Conservation (phyloP, 257 asterid species). For the Linderniella brevidens region DNA sequence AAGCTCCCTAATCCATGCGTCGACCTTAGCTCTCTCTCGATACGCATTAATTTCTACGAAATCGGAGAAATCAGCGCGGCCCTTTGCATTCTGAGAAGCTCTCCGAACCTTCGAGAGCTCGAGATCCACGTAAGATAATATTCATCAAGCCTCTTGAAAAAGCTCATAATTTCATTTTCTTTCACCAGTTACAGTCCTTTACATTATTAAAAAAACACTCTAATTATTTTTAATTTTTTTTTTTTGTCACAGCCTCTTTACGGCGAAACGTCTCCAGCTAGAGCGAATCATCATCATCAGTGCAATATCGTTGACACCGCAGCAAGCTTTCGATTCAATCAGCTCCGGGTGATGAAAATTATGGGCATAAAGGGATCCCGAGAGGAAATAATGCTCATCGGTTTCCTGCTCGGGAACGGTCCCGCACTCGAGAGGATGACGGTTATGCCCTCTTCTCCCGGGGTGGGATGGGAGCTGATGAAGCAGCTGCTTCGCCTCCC, state of each 20-base stretch:
- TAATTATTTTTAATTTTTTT: no score
- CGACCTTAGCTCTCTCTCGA: conserved; percentile 71
- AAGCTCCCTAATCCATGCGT: conserved; percentile 49
- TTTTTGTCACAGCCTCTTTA: conserved; percentile 41
- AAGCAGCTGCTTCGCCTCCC: conserved; percentile 72
- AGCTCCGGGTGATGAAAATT: conserved; percentile 47
- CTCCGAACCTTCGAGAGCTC: conserved; percentile 87
- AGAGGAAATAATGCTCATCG: conserved; percentile 63
- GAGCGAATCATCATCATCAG: conserved; percentile 12
- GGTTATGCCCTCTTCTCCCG: conserved; percentile 47
- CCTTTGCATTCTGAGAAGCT: conserved; percentile 77
- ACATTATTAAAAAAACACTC: background rate
- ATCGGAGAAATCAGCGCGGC: conserved; percentile 61
- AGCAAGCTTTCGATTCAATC: conserved; percentile 27
- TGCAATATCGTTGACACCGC: conserved; percentile 19
- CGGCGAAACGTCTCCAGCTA: conserved; percentile 29
- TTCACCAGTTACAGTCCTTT: background rate
- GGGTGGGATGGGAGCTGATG: conserved; percentile 55
- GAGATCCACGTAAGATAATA: conserved; percentile 84
- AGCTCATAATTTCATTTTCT: no score
- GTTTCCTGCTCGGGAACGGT: conserved; percentile 51
- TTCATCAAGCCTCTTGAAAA: background rate
- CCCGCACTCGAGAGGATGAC: conserved; percentile 73
- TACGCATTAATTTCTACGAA: conserved; percentile 58
- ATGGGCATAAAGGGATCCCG: conserved; percentile 45